Base-by-base conservation (phyloP, 768 basidiomycete genomes). In the Pholiota microspora region DNA sequence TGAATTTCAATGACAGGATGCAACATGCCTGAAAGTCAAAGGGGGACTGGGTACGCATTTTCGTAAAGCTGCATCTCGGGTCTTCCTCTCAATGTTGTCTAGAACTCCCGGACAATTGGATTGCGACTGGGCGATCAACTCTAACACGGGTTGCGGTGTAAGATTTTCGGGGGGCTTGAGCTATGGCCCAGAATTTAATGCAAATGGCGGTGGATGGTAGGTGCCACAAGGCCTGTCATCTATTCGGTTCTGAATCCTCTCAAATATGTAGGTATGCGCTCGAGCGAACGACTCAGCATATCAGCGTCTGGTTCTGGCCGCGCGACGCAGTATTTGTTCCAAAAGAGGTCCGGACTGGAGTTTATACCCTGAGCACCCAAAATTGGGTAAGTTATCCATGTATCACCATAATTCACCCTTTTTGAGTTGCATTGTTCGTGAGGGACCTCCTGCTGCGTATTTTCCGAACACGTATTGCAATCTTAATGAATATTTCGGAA, bases 301-400 rank as follows among this genome's bases (percentile, higher is more conserved):
- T 88, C 59, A 81, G 79, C 52, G 73, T 85, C 32, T 88, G 82
- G 79, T 87, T 84, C 72, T 88, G 84, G 84, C 67, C 79, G 0
- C 71, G 84, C 16, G 67, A 73, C 54, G 72, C 67, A 48, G 59
- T 55, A 10, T 53, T 53, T 40, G 72, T 80, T 13, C 82, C 80
- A 1, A 32, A 45, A 0, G 80, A 81, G 21, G 69, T 82, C 44
- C 67, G 54, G 36, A 53, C 51, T 10, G 77, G 72, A 1, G 58
- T 59, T 0, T 52, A 40, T 4, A 57, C 59, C 9, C 67, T 80
- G 15, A 59, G 76, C 60, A 75, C 81, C 7, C 59, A 62, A 7
- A 59, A 58, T 36, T 85, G 82, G 81, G 82, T 61, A 45, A 15
- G 59, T 29, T 6, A 9, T 6, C 3, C 16, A 1, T 13, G 7